A percentile compares a stretch with the other conserved stretches of the same genome.
Conservation (phyloP, 768 basidiomycete species). For the Lactarius indigo region DNA sequence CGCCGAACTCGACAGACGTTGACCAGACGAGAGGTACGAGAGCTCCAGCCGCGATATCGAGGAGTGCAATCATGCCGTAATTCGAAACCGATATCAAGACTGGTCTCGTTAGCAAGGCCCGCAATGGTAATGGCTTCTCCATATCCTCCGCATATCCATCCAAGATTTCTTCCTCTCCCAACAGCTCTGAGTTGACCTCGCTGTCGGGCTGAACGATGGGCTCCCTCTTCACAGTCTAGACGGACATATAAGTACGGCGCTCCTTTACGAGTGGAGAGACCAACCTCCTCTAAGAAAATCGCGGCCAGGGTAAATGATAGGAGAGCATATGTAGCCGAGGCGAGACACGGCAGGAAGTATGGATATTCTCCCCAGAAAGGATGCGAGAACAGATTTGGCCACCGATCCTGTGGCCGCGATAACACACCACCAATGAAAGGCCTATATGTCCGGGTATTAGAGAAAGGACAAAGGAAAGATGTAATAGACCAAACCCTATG, state of each 20-base stretch:
- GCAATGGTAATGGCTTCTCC: too few species aligned
- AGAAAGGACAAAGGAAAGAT: neutral
- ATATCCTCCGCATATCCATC: too few species aligned
- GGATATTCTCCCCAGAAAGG: constrained; percentile 29
- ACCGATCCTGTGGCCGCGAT: constrained; percentile 28
- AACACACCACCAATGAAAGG: constrained; percentile 27
- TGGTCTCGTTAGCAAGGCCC: too few species aligned
- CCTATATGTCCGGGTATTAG: constrained; percentile 23
- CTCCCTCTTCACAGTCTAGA: too few species aligned
- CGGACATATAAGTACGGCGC: neutral
- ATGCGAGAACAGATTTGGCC: constrained; percentile 22
- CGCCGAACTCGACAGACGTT: constrained; percentile 26
- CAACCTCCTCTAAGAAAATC: constrained; percentile 14
- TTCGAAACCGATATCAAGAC: too few species aligned
- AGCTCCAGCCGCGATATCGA: too few species aligned
- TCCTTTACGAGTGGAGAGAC: neutral
- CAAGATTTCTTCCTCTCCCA: too few species aligned
- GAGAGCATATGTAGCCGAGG: neutral
- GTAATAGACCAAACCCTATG: constrained; percentile 2
- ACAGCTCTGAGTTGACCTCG: too few species aligned
- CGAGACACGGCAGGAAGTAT: constrained; percentile 28
- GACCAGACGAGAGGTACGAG: constrained; percentile 45
- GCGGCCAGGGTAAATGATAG: neutral
- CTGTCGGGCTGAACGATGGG: too few species aligned
- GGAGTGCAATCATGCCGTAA: too few species aligned